Conservation (phyloP, 805 yeast species). For the Candida cerambycidarum region DNA sequence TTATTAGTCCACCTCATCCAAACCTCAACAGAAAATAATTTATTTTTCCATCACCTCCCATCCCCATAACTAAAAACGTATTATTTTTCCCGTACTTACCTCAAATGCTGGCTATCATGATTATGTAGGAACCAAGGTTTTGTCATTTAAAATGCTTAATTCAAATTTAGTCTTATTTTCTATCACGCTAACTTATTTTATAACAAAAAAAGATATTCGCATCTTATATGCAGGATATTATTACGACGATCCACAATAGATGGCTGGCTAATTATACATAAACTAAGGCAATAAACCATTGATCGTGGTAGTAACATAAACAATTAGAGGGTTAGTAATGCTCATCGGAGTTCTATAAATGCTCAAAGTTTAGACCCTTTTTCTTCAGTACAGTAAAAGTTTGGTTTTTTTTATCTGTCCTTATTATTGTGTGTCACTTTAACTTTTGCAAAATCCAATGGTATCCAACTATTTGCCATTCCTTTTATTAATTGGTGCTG, state of each 20-base stretch:
- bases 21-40: neutral
- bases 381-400: neutral
- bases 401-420: neutral
- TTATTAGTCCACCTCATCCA: neutral
- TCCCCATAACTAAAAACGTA: neutral
- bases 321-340: neutral
- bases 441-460: conserved; percentile 8
- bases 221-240: conserved; percentile 5
- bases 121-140: neutral
- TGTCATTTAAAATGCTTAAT: conserved; percentile 1
- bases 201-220: neutral
- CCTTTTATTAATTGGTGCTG: conserved; percentile 16
- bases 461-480: conserved; percentile 15
- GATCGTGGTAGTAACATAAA: neutral
- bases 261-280: conserved; percentile 3
- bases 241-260: conserved; percentile 2
- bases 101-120: conserved; percentile 1
- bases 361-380: conserved; percentile 3
- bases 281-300: neutral
- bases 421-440: neutral
- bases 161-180: neutral
- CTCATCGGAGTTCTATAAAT: conserved; percentile 2
- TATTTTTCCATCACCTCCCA: neutral
- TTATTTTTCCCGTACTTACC: neutral
- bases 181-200: neutral